phyloP scores from a whole-genome alignment of 2,329 filamentous ascomycete genomes.

The Fusarium nematophilum region DNA sequence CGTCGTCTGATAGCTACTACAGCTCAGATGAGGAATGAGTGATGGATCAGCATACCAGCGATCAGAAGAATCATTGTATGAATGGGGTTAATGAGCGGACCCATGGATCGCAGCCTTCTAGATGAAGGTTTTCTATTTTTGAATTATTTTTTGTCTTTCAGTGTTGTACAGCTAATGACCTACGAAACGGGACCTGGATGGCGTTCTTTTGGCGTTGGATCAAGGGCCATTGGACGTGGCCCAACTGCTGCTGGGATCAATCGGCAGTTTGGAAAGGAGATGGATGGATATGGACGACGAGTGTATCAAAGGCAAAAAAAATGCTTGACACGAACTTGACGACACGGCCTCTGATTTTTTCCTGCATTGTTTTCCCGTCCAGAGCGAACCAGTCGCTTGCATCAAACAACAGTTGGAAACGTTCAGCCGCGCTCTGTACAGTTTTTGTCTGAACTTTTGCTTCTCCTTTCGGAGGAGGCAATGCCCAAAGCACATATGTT shows the following conservation, averaged over 20 bases:
- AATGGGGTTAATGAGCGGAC: conserved; percentile 12
- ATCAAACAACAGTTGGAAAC: not conserved
- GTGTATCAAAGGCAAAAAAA: conserved; percentile 21
- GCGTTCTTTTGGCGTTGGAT: conserved; percentile 32
- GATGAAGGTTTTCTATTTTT: not conserved
- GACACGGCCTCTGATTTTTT: conserved; percentile 9
- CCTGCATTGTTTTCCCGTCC: not conserved
- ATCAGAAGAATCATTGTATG: not conserved
- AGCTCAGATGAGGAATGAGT: conserved; percentile 6
- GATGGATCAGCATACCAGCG: not conserved
- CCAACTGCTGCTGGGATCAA: conserved; percentile 1
- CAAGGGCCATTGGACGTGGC: not conserved
- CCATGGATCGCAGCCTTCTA: not conserved
- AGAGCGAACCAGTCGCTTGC: conserved; percentile 2
- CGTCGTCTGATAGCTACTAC: conserved; percentile 19
- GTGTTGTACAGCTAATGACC: conserved; percentile 28
- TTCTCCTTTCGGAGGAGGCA: too few species aligned
- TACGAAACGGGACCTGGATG: conserved; percentile 22
- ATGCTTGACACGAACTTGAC: not conserved
- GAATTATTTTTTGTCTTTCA: conserved; percentile 8
- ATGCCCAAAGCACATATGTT: not conserved
- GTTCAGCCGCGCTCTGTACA: not conserved
- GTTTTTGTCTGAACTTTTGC: not conserved
- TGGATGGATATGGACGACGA: not conserved
- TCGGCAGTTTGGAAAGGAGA: conserved; percentile 2